These are phyloP conservation scores for Dimocarpus longan DNA, from an alignment of 345 rosid species.

Conservation along the genomic window DNA sequence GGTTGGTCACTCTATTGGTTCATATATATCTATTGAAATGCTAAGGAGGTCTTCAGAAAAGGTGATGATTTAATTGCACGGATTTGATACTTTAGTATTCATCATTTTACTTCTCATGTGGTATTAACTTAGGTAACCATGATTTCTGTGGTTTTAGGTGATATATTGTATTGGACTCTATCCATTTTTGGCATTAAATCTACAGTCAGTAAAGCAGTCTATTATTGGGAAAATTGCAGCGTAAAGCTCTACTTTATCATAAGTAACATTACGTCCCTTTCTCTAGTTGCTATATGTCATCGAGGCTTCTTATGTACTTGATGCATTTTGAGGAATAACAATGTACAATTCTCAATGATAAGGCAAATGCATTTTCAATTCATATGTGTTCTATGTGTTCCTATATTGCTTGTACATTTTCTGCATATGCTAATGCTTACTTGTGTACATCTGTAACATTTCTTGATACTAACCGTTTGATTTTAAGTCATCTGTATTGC, in stretches of 20 bases:
- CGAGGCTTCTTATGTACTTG: background rate
- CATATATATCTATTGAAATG: slow-evolving; percentile 65
- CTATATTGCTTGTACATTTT: background rate
- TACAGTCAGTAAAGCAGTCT: slow-evolving; percentile 54
- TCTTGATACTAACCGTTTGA: background rate
- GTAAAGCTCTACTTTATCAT: slow-evolving; percentile 41
- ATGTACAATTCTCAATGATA: background rate
- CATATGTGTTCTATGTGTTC: background rate
- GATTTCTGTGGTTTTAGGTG: slow-evolving; percentile 41
- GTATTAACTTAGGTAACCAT: background rate
- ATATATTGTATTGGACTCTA: slow-evolving; percentile 63
- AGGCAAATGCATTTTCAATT: background rate
- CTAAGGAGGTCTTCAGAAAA: slow-evolving; percentile 53
- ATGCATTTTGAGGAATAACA: too few species aligned
- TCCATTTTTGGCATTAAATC: slow-evolving; percentile 73
- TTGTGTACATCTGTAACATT: background rate
- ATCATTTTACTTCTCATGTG: background rate
- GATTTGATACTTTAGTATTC: slow-evolving; percentile 7
- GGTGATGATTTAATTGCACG: slow-evolving; percentile 39
- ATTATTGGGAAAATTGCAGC: slow-evolving; percentile 49
- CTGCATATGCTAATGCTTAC: background rate
- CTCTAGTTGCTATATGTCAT: background rate
- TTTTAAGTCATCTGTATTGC: background rate
- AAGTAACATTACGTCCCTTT: background rate
- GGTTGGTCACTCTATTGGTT: slow-evolving; percentile 93